phyloP scores from a whole-genome alignment of 805 yeast genomes.

The Starmerella cellae region DNA sequence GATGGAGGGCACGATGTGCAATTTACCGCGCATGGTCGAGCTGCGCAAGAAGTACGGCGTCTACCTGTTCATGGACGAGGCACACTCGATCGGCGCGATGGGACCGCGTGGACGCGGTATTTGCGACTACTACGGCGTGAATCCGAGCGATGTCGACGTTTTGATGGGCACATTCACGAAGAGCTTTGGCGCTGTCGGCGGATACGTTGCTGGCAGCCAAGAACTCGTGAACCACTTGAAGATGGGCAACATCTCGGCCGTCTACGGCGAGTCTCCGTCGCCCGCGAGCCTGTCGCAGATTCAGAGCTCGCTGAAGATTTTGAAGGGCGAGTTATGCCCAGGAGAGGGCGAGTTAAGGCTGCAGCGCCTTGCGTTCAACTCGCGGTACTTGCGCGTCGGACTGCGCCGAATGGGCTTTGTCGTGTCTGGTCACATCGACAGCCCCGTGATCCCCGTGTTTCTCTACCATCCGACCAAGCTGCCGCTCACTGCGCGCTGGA shows the following conservation, averaged over 20 bases:
- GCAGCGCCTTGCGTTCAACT: constrained; percentile 87
- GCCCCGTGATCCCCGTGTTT: constrained; percentile 86
- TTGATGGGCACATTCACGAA: constrained; percentile 97
- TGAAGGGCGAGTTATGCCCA: constrained; percentile 70
- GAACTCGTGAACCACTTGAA: constrained; percentile 60
- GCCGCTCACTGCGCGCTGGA: constrained; percentile 79
- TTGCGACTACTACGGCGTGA: constrained; percentile 79
- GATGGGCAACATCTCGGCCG: constrained; percentile 55
- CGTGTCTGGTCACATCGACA: constrained; percentile 88
- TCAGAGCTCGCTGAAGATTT: constrained; percentile 60
- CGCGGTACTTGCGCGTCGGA: constrained; percentile 83
- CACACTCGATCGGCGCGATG: constrained; percentile 97
- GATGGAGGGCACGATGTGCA: constrained; percentile 62
- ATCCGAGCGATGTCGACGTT: constrained; percentile 65
- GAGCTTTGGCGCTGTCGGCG: constrained; percentile 98
- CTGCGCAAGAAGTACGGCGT: constrained; percentile 75
- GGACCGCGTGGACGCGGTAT: constrained; percentile 92
- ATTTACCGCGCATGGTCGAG: constrained; percentile 61
- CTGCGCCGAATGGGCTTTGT: constrained; percentile 85
- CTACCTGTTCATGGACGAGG: constrained; percentile 87
- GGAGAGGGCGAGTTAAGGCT: constrained; percentile 89
- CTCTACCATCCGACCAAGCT: constrained; percentile 84
- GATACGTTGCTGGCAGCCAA: constrained; percentile 74
- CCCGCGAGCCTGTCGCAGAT: constrained; percentile 88
- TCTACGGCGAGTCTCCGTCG: constrained; percentile 75